Evolutionary conservation across 331 rosid genomes (phyloP), one percentile per base, ranked within the genome.

Genomic region (Malus hybrid): DNA sequence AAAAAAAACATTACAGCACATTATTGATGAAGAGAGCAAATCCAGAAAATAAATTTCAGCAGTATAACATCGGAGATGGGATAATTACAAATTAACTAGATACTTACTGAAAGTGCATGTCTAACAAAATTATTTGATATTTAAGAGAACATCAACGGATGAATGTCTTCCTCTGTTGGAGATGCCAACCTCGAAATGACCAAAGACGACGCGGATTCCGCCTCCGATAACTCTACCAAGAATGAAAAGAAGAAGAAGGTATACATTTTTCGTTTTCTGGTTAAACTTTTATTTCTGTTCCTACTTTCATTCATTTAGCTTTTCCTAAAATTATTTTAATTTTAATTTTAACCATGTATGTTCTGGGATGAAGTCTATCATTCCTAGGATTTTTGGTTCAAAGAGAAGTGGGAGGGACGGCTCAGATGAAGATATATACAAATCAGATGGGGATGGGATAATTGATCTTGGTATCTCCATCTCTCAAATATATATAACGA

Each of bases 341-440:
- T 54, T n/a, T 52, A 60, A 52, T 44, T 7, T 59, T 36, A 11
- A 9, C 29, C 44, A 39, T 10, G 46, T 39, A 20, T 64, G 10
- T 63, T 29, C 29, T 57, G 67, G 54, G 61, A 62, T 74, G 0
- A 78, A 93, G 98, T 93, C 90, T 72, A 79, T 90, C 59, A 76
- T 91, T 71, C 93, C 97, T 5, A 88, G 91, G 92, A 79, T 91
- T 70, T 93, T 93, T 27, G 87, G 92, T 76, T 88, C 93, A 56
- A 93, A 80, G 84, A 55, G 76, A 85, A 46, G 44, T 52, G 93
- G 84, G 18, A 76, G 81, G 70, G 80, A 84, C 80, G 75, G 87
- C 76, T 65, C 87, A 6, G 96, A 88, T 6, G 94, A 86, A 13
- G 91, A 87, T 33, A 28, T 80, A 16, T 42, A 74, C 70, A 87